Evolutionary conservation across 2,329 filamentous ascomycete genomes (phyloP), one percentile per base, ranked within the genome.

Genomic region (Anthostomella pinea): DNA sequence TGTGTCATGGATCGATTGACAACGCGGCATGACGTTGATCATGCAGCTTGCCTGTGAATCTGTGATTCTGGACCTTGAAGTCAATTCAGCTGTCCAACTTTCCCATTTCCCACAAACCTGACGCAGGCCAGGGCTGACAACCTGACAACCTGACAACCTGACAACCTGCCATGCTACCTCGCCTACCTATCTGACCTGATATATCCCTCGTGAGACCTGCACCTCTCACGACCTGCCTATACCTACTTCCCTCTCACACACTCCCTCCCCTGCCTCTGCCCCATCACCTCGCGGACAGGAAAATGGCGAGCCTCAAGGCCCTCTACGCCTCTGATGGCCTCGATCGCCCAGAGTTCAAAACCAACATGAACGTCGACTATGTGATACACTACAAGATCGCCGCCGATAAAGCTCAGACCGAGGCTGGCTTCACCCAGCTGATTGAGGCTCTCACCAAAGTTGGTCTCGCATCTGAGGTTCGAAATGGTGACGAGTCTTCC

Each of bases 391-490:
- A 87, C 65, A 73, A 82, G 39, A 83, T 91, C 56, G 75, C 81
- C 17, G 70, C 78, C 28, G 75, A 79, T 51, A 80, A 78, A 52
- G 65, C 69, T 24, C 72, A 85, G 58, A 87, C 89, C 11, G 78
- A 84, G 57, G 77, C 80, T 11, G 76, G 83, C 51, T 95, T 95
- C 58, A 78, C 85, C 46, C 80, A 83, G 56, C 80, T 97, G 25
- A 75, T 95, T 53, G 69, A 85, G 53, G 78, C 81, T 24, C 76
- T 98, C 24, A 79, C 85, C 20, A 70, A 73, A 31, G 85, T 90
- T 28, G 90, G 91, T n/a, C 74, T 97, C 45, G 79, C 85, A 26
- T 89, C 87, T 8, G 88, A 96, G 65, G 90, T 95, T 33, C 85
- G 93, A 46, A 80, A 82, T 53, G 89, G 88, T 38, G 80, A 85